Percentiles rank a stretch among this genome's conserved stretches.
Evolutionary conservation across 768 basidiomycete genomes (phyloP).

Genomic region (Russula sp.): DNA sequence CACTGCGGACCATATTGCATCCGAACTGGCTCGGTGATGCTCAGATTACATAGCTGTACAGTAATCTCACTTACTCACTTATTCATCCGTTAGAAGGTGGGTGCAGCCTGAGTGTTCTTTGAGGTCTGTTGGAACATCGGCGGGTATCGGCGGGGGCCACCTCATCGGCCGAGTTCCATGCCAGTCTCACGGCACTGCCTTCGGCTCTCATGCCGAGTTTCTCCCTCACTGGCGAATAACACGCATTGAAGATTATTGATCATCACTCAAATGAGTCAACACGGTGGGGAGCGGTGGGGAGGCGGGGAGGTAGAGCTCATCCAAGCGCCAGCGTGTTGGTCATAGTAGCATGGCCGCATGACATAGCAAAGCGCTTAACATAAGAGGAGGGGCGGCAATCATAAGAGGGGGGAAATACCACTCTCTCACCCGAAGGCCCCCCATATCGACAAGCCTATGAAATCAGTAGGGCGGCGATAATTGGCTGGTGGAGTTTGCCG

Average conservation of each 20-base stretch:
- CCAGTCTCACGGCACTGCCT: background rate
- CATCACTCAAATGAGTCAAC: too few relatives aligned
- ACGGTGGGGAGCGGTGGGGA: too few relatives aligned
- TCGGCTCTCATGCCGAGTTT: background rate
- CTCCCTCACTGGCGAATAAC: background rate
- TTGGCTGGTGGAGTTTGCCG: background rate
- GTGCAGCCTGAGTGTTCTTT: background rate
- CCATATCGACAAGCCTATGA: background rate
- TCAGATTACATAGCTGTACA: background rate
- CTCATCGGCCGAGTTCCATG: background rate
- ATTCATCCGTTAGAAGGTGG: background rate
- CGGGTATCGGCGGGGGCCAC: background rate
- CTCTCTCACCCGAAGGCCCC: background rate
- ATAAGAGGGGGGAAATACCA: background rate
- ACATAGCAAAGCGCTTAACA: slow-evolving; percentile 3
- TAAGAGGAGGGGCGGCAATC: background rate
- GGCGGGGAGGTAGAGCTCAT: background rate
- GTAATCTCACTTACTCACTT: background rate
- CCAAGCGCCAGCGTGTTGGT: background rate
- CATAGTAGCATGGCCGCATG: background rate
- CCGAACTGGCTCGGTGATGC: too few relatives aligned
- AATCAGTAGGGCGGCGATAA: background rate
- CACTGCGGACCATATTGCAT: background rate
- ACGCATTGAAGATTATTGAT: background rate
- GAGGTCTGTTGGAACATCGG: background rate